phyloP scores from a whole-genome alignment of 2,329 filamentous ascomycete genomes.

The Thelonectria olida region DNA sequence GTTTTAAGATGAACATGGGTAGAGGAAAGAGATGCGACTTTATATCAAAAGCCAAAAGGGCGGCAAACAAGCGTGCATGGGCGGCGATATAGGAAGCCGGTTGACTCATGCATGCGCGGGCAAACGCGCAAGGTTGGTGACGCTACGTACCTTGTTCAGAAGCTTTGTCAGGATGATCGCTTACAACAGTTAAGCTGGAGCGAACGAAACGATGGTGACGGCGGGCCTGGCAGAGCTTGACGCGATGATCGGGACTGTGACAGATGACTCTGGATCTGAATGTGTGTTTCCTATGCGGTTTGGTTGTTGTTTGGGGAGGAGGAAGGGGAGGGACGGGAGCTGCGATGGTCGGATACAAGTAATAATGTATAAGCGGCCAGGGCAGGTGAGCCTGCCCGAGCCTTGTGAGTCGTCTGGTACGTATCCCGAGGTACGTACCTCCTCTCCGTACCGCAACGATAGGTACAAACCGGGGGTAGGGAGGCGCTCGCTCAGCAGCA shows the following conservation, averaged over 20 bases:
- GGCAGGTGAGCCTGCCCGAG: constrained; percentile 35
- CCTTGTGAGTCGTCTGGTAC: constrained; percentile 36
- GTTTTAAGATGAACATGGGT: not conserved
- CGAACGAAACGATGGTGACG: constrained; percentile 38
- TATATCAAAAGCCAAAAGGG: constrained; percentile 3
- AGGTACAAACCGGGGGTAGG: constrained; percentile 27
- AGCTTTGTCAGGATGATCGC: constrained; percentile 37
- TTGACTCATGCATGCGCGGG: constrained; percentile 35
- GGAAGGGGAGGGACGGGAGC: constrained; percentile 45
- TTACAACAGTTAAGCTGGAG: constrained; percentile 38
- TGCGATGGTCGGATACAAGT: constrained; percentile 42
- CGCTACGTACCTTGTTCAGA: constrained; percentile 47
- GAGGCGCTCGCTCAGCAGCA: not conserved
- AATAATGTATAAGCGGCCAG: constrained; percentile 35
- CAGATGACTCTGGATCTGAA: constrained; percentile 65
- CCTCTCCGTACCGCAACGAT: constrained; percentile 17
- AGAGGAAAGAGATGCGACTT: constrained; percentile 20
- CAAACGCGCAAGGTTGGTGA: not conserved
- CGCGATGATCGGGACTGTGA: constrained; percentile 70
- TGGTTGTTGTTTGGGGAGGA: constrained; percentile 59
- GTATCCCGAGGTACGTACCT: constrained; percentile 27
- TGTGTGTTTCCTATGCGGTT: constrained; percentile 59
- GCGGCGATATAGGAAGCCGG: constrained; percentile 21
- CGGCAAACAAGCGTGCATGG: constrained; percentile 8
- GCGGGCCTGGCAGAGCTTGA: constrained; percentile 54